A percentile compares a stretch with the other conserved stretches of the same genome.
These are phyloP conservation scores for Trametes maxima DNA, from an alignment of 768 basidiomycete genomes.

Conservation along the genomic window DNA sequence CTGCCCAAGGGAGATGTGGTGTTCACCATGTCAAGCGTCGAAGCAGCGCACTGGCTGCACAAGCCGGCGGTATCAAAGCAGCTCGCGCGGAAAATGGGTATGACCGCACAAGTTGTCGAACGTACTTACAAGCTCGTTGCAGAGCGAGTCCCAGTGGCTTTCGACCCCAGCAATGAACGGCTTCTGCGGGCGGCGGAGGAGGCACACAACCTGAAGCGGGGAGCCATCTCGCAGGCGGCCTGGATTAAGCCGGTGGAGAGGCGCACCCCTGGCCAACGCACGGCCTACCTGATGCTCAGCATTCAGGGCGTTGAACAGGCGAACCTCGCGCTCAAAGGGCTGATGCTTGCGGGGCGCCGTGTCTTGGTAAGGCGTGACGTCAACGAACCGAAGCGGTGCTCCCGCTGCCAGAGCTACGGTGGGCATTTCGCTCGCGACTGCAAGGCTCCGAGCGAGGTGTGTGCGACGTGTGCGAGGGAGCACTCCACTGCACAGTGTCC, in stretches of 20 bases:
- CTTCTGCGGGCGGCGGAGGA: neutral
- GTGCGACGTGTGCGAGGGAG: neutral
- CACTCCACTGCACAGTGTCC: neutral
- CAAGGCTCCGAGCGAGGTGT: neutral
- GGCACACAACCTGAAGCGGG: neutral
- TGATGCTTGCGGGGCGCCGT: neutral
- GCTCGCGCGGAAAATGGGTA: constrained; percentile 8
- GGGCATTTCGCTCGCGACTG: too few relatives aligned
- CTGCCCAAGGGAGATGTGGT: neutral
- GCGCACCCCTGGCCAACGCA: constrained; percentile 21
- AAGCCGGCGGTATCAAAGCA: neutral
- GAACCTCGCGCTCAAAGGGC: constrained; percentile 23
- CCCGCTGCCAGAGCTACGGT: neutral
- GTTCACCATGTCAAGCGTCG: neutral
- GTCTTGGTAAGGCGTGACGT: neutral
- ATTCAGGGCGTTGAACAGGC: constrained; percentile 25
- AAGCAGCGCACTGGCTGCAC: constrained; percentile 2
- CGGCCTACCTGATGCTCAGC: constrained; percentile 29
- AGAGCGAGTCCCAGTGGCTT: constrained; percentile 1
- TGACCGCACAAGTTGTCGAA: constrained; percentile 1
- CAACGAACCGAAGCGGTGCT: neutral
- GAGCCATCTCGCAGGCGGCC: constrained; percentile 3
- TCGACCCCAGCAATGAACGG: neutral
- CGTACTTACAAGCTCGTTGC: constrained; percentile 4
- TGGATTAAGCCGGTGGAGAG: constrained; percentile 33